Conservation (phyloP, 2,329 filamentous ascomycete species). For the Pseudopyrenochaeta lycopersici region DNA sequence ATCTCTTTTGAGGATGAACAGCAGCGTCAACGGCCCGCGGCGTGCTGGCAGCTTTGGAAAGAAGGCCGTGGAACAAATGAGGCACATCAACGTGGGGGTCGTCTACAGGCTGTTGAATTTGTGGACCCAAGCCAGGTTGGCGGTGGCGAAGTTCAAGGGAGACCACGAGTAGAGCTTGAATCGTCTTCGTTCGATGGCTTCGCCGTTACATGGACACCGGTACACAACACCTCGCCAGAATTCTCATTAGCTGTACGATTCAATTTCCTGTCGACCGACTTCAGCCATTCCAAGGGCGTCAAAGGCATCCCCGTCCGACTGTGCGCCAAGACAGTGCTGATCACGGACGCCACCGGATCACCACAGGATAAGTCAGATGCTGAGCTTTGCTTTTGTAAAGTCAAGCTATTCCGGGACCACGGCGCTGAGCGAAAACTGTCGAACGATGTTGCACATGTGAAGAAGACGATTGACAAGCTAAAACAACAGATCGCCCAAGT, state of each 20-base stretch:
- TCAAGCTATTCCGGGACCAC: conserved; percentile 96
- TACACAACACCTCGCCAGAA: conserved; percentile 72
- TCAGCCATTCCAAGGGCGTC: conserved; percentile 97
- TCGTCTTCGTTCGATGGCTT: conserved; percentile 90
- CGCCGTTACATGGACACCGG: conserved; percentile 84
- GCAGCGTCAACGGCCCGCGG: conserved; percentile 81
- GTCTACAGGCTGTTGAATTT: conserved; percentile 93
- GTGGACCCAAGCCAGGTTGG: conserved; percentile 72
- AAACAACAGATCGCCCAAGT: conserved; percentile 90
- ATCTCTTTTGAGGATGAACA: conserved; percentile 97
- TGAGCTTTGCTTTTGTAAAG: conserved; percentile 94
- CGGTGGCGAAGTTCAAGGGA: conserved; percentile 59
- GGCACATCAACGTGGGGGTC: conserved; percentile 90
- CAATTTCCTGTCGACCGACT: conserved; percentile 98
- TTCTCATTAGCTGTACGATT: conserved; percentile 92
- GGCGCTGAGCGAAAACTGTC: conserved; percentile 94
- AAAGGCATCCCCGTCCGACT: conserved; percentile 95
- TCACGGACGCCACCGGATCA: conserved; percentile 63
- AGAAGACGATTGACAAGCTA: conserved; percentile 95
- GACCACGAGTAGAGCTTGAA: conserved; percentile 60
- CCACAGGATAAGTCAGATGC: conserved; percentile 54
- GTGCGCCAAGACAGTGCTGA: conserved; percentile 84
- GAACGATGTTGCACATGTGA: conserved; percentile 93
- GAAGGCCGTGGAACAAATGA: conserved; percentile 96
- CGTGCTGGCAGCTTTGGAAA: conserved; percentile 94